Evolutionary conservation across 176 grass and related monocot genomes (phyloP), one percentile per base, ranked within the genome.

Genomic region (Bonia amplexicaulis): DNA sequence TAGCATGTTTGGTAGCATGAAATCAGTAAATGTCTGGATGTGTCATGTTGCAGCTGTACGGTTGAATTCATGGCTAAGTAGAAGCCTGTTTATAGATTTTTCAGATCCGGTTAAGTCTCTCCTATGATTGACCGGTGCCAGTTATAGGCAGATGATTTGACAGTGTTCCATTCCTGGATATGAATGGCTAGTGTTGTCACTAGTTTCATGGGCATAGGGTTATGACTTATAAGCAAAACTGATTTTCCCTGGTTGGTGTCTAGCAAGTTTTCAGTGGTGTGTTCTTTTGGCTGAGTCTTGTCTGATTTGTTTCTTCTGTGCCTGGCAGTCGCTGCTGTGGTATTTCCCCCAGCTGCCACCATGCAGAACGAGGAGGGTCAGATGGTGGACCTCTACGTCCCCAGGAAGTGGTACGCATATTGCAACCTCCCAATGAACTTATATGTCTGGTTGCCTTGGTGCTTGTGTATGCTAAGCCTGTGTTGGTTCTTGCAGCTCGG

Each of bases 291-390:
- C 16, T 57, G 3, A 19, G 4, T 25, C 15, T 42, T 82, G 1
- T 13, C 72, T 82, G 35, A 79, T 35, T 23, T 8, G 42, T 23
- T 49, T 41, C 9, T 12, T 78, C 2, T 8, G 5, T 9, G 1
- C 7, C 22, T 20, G 25, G 57, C 57, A 86, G 78, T 82, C 6
- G 45, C 73, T 78, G 55, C 16, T 82, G 84, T 62, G 14, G 78
- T 82, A 15, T 48, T 64, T 23, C 10, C 14, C 19, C 57, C 19
- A 78, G 2, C 78, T 5, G 79, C 29, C 73, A 66, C 65, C 79
- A 90, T 90, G 88, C 93, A 95, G 88, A 95, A 95, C 75, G 93
- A 95, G 62, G 93, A 90, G 78, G 93, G 93, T 41, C 66, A 76
- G 27, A 95, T 77, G 82, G 87, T 95, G 52, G 93, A 95, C 89